These are phyloP conservation scores for Fusarium udum DNA, from an alignment of 2,329 filamentous ascomycete species.

Conservation along the genomic window DNA sequence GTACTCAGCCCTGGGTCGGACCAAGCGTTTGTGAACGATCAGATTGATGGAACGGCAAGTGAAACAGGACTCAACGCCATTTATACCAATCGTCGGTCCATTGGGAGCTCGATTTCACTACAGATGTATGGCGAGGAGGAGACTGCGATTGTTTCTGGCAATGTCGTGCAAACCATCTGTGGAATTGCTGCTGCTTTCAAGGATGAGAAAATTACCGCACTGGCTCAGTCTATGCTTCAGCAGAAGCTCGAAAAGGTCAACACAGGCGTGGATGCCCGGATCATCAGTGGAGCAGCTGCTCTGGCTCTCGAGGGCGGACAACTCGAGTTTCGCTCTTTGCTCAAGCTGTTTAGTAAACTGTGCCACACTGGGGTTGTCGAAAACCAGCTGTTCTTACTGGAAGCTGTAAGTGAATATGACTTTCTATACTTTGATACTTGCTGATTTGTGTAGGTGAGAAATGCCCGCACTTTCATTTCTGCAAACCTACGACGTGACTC, in stretches of 20 bases:
- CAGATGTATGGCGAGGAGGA: conserved; percentile 81
- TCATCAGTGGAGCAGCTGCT: conserved; percentile 82
- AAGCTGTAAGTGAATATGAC: conserved; percentile 67
- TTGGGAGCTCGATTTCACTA: conserved; percentile 83
- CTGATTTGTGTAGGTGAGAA: conserved; percentile 66
- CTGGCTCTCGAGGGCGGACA: conserved; percentile 81
- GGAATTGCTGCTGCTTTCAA: conserved; percentile 83
- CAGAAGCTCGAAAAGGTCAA: conserved; percentile 93
- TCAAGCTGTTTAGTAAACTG: conserved; percentile 83
- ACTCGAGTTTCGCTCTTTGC: conserved; percentile 83
- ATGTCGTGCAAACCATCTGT: conserved; percentile 95
- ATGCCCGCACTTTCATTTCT: conserved; percentile 83
- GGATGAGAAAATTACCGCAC: conserved; percentile 90
- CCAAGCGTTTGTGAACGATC: conserved; percentile 62
- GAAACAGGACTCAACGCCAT: conserved; percentile 53
- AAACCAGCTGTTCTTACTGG: conserved; percentile 71
- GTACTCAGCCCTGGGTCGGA: conserved; percentile 80
- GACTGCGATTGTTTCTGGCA: conserved; percentile 77
- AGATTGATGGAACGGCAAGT: conserved; percentile 54
- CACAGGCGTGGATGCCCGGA: conserved; percentile 80
- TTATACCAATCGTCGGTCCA: conserved; percentile 66
- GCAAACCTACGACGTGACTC: conserved; percentile 73
- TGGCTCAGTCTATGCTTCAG: conserved; percentile 95
- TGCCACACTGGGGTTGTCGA: conserved; percentile 77
- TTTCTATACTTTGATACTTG: neutral